Evolutionary conservation across 176 grass and related monocot genomes (phyloP), one percentile per base, ranked within the genome.

Genomic region (Poa annua): DNA sequence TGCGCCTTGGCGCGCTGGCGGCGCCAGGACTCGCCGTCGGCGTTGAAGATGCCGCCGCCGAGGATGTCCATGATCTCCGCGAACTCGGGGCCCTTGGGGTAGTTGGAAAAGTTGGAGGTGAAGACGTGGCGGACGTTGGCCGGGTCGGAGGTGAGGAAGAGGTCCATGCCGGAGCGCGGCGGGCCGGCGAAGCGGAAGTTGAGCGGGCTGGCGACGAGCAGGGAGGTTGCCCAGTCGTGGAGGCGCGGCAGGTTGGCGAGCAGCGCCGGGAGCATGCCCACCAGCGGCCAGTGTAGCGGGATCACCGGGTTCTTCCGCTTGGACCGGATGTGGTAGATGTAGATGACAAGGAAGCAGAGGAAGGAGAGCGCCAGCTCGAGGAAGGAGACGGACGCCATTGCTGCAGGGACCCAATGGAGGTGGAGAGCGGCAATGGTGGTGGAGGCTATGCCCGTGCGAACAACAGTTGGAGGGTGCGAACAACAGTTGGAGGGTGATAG

Each of bases 41-140:
- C 84, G 76, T 26, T 90, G 88, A 97, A 92, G 76, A 97, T 94
- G 67, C 94, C 92, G 11, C 85, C 86, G 44, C 94, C 94, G 52
- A 97, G 81, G 88, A 97, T 48, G 75, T 97, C 94, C 41, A 97
- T 90, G 63, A 97, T 97, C 77, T 94, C 83, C 0, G 49, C 69
- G 68, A 90, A 94, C 77, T 97, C 92, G 36, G 62, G 80, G 38
- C 94, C 94, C 74, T 97, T 97, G 60, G 88, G 89, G 81, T 94
- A 97, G 63, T 94, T 97, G 38, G 55, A 11, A 73, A 94, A 92
- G 79, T 90, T 90, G 73, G 90, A 81, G 25, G 72, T 94, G 88
- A 97, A 97, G 54, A 97, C 33, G 66, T 97, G 94, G 78, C 91
- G 86, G 5, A 94, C 53, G 81, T 94, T 94, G 54, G 73, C 80